These are phyloP conservation scores for Talaromyces adpressus DNA, from an alignment of 495 filamentous ascomycete genomes.

Conservation along the genomic window DNA sequence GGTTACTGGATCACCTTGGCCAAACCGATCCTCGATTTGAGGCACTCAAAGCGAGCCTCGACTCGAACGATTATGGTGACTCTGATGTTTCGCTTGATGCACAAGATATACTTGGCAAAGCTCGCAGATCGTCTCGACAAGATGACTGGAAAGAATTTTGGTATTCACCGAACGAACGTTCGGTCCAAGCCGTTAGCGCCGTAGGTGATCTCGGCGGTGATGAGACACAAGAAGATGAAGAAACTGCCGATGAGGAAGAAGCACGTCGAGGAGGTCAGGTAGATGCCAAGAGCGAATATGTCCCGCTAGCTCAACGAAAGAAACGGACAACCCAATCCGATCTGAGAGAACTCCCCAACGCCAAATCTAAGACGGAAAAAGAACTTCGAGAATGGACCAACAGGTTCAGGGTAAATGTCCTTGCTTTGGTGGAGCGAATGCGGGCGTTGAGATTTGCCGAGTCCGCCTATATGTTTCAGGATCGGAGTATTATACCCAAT, in stretches of 20 bases:
- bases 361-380: not conserved
- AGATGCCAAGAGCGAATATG: not conserved
- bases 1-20: constrained; percentile 22
- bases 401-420: constrained; percentile 18
- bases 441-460: constrained; percentile 26
- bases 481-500: not conserved
- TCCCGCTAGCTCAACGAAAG: not conserved
- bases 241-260: constrained; percentile 1
- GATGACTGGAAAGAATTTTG: constrained; percentile 22
- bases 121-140: constrained; percentile 6
- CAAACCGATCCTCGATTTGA: constrained; percentile 13
- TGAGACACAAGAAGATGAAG: not conserved
- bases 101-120: constrained; percentile 11
- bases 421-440: constrained; percentile 22
- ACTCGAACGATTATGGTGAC: constrained; percentile 21
- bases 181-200: constrained; percentile 2
- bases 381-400: constrained; percentile 19
- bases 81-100: constrained; percentile 12
- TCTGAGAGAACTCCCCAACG: constrained; percentile 8
- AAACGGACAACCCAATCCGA: not conserved
- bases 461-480: constrained; percentile 16
- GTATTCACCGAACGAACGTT: constrained; percentile 9
- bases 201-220: not conserved
- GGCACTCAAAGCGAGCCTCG: constrained; percentile 19
- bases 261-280: not conserved